Evolutionary conservation across 768 basidiomycete genomes (phyloP).

Genomic region (Sporobolomyces roseus): DNA sequence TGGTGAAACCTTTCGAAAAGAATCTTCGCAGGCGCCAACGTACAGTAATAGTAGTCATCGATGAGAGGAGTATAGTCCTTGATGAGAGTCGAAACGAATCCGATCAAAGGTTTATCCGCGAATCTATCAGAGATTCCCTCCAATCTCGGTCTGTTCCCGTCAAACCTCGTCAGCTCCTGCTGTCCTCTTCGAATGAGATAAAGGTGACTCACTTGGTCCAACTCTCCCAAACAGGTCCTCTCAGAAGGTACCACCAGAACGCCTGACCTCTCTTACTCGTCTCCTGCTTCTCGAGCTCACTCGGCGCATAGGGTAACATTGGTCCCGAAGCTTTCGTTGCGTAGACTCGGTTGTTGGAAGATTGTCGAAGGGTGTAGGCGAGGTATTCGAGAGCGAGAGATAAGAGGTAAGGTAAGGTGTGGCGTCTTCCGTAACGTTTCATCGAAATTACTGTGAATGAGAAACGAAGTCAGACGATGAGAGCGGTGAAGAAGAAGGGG

Average conservation of each 20-base stretch:
- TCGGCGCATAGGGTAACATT: conserved; percentile 28
- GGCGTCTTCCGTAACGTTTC: conserved; percentile 41
- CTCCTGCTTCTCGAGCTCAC: conserved; percentile 41
- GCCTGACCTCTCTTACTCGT: conserved; percentile 29
- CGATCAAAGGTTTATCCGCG: conserved; percentile 41
- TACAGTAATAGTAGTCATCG: conserved; percentile 42
- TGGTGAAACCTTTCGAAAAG: neutral
- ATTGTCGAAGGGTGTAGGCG: conserved; percentile 36
- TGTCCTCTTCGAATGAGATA: neutral
- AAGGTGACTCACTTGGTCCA: conserved; percentile 41
- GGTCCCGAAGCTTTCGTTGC: conserved; percentile 27
- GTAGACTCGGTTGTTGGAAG: conserved; percentile 14
- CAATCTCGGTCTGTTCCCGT: conserved; percentile 33
- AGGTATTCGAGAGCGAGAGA: conserved; percentile 46
- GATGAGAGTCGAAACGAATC: conserved; percentile 34
- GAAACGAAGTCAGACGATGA: no score
- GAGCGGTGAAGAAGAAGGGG: neutral
- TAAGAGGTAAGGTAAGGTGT: conserved; percentile 44
- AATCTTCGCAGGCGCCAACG: neutral
- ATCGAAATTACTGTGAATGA: conserved; percentile 36
- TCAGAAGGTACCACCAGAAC: conserved; percentile 43
- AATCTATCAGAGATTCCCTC: conserved; percentile 30
- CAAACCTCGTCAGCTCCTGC: neutral
- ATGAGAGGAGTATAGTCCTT: conserved; percentile 40
- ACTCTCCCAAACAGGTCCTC: conserved; percentile 44